Evolutionary conservation across 2,329 filamentous ascomycete species (phyloP).

Genomic region (Colletotrichum horii): DNA sequence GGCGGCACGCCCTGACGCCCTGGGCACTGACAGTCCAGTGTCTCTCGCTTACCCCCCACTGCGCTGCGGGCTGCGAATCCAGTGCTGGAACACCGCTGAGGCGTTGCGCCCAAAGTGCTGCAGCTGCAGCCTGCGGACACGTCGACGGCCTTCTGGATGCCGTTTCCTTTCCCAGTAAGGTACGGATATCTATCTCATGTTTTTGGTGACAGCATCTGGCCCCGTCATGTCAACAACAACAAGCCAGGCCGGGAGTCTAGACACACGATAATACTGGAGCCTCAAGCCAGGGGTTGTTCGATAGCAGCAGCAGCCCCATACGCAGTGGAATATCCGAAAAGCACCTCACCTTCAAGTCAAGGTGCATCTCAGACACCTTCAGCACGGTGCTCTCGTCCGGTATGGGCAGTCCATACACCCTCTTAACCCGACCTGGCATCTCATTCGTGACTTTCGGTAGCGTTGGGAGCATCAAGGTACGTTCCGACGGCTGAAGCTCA

Average conservation of each 20-base stretch:
- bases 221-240: neutral
- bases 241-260: neutral
- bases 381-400: neutral
- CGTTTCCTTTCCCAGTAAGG: neutral
- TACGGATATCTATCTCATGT: neutral
- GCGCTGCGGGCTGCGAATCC: neutral
- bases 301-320: neutral
- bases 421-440: neutral
- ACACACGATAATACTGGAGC: neutral
- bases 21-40: neutral
- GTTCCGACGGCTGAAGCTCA: neutral
- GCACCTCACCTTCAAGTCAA: neutral
- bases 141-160: neutral
- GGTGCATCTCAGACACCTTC: neutral
- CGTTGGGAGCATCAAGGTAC: neutral
- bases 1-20: neutral
- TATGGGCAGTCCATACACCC: neutral
- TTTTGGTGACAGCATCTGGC: neutral
- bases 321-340: neutral
- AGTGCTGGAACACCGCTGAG: conserved; percentile 4
- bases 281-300: neutral
- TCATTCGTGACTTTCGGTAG: neutral
- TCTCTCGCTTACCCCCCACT: neutral
- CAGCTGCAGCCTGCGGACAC: neutral
- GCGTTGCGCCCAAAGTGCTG: neutral